Percentiles rank a stretch among this genome's conserved stretches.
Conservation (phyloP, 2,329 filamentous ascomycete genomes). For the Ophiostoma montium region DNA sequence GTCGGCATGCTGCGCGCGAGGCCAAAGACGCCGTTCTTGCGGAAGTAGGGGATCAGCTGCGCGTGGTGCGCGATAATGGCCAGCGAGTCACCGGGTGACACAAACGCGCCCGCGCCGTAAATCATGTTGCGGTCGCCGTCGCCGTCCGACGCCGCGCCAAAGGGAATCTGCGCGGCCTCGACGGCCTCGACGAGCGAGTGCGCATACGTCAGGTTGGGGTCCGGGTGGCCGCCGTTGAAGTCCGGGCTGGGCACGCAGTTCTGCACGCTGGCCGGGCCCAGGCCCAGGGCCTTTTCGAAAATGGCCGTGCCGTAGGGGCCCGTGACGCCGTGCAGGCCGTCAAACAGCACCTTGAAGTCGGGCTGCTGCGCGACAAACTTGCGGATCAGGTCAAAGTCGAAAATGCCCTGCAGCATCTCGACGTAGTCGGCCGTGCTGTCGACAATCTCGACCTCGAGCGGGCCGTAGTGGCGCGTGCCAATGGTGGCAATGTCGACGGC, state of each 20-base stretch:
- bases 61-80: conserved; percentile 98
- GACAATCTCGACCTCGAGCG: conserved; percentile 86
- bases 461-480: conserved; percentile 71
- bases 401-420: conserved; percentile 94
- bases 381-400: conserved; percentile 93
- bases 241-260: conserved; percentile 88
- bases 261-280: conserved; percentile 58
- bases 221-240: conserved; percentile 93
- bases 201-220: conserved; percentile 95
- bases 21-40: conserved; percentile 90
- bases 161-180: conserved; percentile 81
- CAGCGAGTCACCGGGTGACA: conserved; percentile 91
- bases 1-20: conserved; percentile 97
- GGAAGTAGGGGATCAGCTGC: conserved; percentile 94
- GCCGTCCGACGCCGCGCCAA: conserved; percentile 90
- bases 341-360: conserved; percentile 95
- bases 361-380: conserved; percentile 75
- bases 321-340: conserved; percentile 87
- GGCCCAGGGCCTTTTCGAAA: conserved; percentile 84
- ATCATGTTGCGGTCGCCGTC: conserved; percentile 99
- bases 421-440: conserved; percentile 89
- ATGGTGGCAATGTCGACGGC: conserved; percentile 74
- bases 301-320: conserved; percentile 91
- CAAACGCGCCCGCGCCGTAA: conserved; percentile 91
- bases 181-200: conserved; percentile 89